These are phyloP conservation scores for Aristolochia fimbriata DNA, from an alignment of 164 flowering plant species.

Conservation along the genomic window DNA sequence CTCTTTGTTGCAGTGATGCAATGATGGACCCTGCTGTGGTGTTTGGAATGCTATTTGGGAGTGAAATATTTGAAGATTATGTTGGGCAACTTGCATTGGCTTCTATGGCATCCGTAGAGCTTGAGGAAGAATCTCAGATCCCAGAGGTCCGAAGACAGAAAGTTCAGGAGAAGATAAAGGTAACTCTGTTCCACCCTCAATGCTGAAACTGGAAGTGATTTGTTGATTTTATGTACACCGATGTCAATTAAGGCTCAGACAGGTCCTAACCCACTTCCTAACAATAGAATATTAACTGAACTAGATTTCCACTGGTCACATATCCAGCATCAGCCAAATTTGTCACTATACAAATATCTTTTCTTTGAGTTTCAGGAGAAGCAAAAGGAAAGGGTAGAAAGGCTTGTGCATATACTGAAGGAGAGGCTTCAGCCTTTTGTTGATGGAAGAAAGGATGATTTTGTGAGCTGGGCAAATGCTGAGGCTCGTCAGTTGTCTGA, in stretches of 20 bases:
- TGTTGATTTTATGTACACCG: too few relatives aligned
- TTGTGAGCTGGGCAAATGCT: conserved; percentile 57
- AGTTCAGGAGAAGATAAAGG: conserved; percentile 60
- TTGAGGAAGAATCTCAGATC: conserved; percentile 37
- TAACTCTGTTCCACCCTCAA: conserved; percentile 7
- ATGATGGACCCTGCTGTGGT: conserved; percentile 84
- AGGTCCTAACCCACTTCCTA: too few relatives aligned
- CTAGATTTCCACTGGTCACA: too few relatives aligned
- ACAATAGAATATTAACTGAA: too few relatives aligned
- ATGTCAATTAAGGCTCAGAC: too few relatives aligned
- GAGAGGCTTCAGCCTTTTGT: conserved; percentile 66
- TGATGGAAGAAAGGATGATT: conserved; percentile 54
- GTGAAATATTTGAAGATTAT: conserved; percentile 88
- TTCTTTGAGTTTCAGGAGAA: conserved; percentile 30
- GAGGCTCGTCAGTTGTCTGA: conserved; percentile 70
- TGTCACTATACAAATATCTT: too few relatives aligned
- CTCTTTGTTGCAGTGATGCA: conserved; percentile 39
- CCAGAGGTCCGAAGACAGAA: conserved; percentile 35
- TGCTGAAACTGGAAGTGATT: background rate
- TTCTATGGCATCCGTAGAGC: conserved; percentile 45
- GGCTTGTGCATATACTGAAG: conserved; percentile 46
- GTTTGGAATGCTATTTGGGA: conserved; percentile 94
- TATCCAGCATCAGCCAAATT: too few relatives aligned
- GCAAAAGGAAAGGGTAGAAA: conserved; percentile 71
- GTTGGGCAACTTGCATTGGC: conserved; percentile 84